Conservation (phyloP, 2,329 filamentous ascomycete species). For the Ceratocystis variospora region DNA sequence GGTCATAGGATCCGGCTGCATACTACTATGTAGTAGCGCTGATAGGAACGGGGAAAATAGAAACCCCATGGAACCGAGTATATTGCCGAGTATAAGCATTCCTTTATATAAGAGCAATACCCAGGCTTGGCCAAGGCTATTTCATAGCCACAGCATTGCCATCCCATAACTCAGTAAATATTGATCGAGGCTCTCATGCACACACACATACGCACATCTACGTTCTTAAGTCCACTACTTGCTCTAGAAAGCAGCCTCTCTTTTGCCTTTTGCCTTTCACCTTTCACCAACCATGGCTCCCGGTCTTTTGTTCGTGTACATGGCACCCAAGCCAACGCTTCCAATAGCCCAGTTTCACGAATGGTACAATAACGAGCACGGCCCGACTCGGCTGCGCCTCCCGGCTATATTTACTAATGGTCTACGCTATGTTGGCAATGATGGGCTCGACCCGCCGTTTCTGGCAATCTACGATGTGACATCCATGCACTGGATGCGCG, state of each 20-base stretch:
- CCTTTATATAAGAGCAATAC: neutral
- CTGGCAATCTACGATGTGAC: constrained; percentile 73
- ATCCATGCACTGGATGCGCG: constrained; percentile 56
- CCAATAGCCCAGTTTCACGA: constrained; percentile 64
- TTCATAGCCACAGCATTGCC: neutral
- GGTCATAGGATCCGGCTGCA: neutral
- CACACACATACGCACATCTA: neutral
- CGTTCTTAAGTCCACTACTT: no score
- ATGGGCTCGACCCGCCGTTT: constrained; percentile 44
- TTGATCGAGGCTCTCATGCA: neutral
- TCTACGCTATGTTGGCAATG: constrained; percentile 58
- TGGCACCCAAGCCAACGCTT: constrained; percentile 59
- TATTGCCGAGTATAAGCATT: neutral
- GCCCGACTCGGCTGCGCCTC: constrained; percentile 63
- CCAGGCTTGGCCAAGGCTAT: neutral
- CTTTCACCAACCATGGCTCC: constrained; percentile 25
- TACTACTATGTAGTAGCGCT: no score
- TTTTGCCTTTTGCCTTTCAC: neutral
- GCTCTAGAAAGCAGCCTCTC: neutral
- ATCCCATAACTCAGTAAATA: neutral
- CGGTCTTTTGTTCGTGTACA: constrained; percentile 73
- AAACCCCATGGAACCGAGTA: constrained; percentile 3
- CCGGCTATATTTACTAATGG: constrained; percentile 62
- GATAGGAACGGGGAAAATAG: neutral
- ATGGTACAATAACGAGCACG: constrained; percentile 92